Evolutionary conservation across 192 early-diverging fungal species (phyloP).

Genomic region (Gryganskiella cystojenkinii): DNA sequence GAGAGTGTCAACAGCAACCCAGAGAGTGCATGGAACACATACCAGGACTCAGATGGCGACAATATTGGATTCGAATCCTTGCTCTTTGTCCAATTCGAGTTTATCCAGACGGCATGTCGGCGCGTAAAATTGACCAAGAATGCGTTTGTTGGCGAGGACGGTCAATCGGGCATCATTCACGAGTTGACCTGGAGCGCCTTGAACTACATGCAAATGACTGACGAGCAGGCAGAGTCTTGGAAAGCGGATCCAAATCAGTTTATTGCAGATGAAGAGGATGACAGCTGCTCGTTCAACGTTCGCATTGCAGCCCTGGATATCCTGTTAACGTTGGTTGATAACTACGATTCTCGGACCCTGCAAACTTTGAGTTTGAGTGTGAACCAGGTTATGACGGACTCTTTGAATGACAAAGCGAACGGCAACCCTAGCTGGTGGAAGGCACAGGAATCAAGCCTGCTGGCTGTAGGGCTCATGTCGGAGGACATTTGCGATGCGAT

Average conservation of each 20-base stretch:
- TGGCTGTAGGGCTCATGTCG: constrained; percentile 73
- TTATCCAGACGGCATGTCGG: constrained; percentile 58
- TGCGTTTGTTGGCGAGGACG: constrained; percentile 57
- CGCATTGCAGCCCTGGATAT: constrained; percentile 82
- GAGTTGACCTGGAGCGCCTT: constrained; percentile 67
- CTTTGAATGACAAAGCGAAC: constrained; percentile 19
- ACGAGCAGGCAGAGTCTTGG: constrained; percentile 76
- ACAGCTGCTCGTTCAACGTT: constrained; percentile 80
- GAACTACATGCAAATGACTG: constrained; percentile 82
- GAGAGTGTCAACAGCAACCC: constrained; percentile 9
- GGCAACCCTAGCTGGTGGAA: constrained; percentile 70
- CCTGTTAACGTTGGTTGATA: constrained; percentile 5
- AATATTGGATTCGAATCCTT: constrained; percentile 67
- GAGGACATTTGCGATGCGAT: constrained; percentile 67
- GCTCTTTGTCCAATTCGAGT: constrained; percentile 73
- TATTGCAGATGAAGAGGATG: constrained; percentile 91
- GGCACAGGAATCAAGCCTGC: constrained; percentile 80
- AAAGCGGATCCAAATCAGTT: constrained; percentile 84
- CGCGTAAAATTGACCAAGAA: constrained; percentile 59
- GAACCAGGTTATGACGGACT: constrained; percentile 58
- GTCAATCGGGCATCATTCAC: constrained; percentile 54
- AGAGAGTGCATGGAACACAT: constrained; percentile 36
- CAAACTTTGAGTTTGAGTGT: constrained; percentile 9
- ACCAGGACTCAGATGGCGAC: constrained; percentile 76
- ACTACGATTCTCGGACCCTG: constrained; percentile 9